Conservation (phyloP, 306 rosid genomes). For the Trichosanthes cucumerina region DNA sequence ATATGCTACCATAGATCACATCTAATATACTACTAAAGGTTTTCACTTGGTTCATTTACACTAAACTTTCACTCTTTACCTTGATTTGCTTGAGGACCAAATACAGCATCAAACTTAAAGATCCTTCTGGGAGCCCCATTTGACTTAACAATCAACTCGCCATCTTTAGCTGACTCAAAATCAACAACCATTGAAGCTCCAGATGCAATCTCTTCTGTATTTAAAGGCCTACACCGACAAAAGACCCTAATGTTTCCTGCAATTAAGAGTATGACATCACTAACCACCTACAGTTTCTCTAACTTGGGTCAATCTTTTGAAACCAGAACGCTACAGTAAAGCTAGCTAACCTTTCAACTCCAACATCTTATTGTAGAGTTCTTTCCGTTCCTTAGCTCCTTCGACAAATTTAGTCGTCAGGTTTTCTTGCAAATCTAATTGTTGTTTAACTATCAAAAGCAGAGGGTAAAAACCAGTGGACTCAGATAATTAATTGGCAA, state of each 20-base stretch:
- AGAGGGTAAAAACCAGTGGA: not conserved
- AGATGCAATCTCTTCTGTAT: conserved; percentile 48
- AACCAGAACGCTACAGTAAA: conserved; percentile 5
- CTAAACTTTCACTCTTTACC: conserved; percentile 27
- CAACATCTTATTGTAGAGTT: conserved; percentile 81
- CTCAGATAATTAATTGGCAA: not conserved
- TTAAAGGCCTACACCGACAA: conserved; percentile 91
- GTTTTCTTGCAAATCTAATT: conserved; percentile 40
- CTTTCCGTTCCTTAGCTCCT: conserved; percentile 67
- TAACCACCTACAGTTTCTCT: conserved; percentile 4
- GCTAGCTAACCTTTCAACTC: conserved; percentile 73
- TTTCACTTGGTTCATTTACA: not conserved
- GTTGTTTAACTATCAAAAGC: conserved; percentile 46
- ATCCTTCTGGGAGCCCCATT: conserved; percentile 63
- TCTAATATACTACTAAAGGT: not conserved
- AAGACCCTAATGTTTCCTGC: conserved; percentile 95
- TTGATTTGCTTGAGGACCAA: conserved; percentile 80
- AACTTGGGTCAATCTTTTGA: conserved; percentile 4
- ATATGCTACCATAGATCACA: conserved; percentile 4
- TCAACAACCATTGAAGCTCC: conserved; percentile 72
- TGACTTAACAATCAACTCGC: conserved; percentile 62
- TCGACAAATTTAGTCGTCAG: conserved; percentile 61
- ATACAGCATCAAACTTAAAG: conserved; percentile 79
- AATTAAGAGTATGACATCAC: conserved; percentile 20
- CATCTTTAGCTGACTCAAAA: conserved; percentile 82